Conservation (phyloP, 2,329 filamentous ascomycete genomes). For the Aspergillus viridinutans region DNA sequence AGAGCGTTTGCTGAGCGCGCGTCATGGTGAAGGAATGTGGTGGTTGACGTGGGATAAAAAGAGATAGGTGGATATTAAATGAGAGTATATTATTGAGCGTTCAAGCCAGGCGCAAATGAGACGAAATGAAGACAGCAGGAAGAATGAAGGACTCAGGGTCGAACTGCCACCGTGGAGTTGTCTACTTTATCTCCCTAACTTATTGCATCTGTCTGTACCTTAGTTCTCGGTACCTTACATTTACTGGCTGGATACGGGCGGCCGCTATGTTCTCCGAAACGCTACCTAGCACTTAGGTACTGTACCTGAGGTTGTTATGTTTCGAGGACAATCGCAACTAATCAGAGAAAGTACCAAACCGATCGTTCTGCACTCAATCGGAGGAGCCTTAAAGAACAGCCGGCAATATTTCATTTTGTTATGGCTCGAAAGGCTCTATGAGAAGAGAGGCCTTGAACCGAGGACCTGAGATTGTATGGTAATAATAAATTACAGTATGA, state of each 20-base stretch:
- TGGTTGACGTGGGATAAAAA: slow-evolving; percentile 4
- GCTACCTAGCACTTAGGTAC: background rate
- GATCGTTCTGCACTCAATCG: background rate
- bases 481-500: background rate
- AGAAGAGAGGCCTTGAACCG: background rate
- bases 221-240: background rate
- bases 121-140: background rate
- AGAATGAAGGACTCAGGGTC: background rate
- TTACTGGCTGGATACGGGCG: background rate
- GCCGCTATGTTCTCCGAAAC: background rate
- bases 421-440: background rate
- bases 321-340: background rate
- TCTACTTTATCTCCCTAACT: background rate
- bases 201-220: background rate
- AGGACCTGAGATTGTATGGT: background rate
- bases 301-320: background rate
- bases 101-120: background rate
- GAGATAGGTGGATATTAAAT: background rate
- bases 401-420: background rate
- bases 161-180: background rate
- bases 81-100: background rate
- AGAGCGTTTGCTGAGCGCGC: slow-evolving; percentile 88
- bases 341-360: background rate
- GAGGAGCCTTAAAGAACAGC: no score
- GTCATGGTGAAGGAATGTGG: slow-evolving; percentile 63